These are phyloP conservation scores for Leishmania guyanensis DNA, from an alignment of 208 protist genomes.

Conservation along the genomic window DNA sequence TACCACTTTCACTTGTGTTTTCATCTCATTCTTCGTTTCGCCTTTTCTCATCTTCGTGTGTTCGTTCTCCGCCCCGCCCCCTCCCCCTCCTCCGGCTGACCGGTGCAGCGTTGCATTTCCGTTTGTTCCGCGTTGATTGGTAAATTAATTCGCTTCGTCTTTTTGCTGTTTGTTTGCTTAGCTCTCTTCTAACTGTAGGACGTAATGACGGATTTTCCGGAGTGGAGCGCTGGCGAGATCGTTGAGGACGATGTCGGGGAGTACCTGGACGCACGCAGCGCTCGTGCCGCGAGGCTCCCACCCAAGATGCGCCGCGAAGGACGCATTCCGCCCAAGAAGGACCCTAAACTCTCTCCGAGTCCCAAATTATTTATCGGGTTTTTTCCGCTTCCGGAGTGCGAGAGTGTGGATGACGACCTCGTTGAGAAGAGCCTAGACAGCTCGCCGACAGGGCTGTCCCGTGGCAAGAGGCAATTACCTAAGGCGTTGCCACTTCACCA, in stretches of 20 bases:
- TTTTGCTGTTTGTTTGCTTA: neutral
- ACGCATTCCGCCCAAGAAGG: constrained; percentile 5
- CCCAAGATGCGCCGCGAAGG: constrained; percentile 16
- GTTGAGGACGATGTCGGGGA: constrained; percentile 49
- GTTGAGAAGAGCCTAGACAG: constrained; percentile 5
- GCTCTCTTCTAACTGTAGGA: neutral
- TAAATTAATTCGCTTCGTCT: neutral
- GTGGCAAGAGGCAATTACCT: neutral
- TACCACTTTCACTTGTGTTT: neutral
- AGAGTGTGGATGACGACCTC: constrained; percentile 33
- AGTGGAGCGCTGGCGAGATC: constrained; percentile 40
- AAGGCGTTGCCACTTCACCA: neutral
- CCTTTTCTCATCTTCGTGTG: no score
- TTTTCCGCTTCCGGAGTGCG: constrained; percentile 20
- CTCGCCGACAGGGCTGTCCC: constrained; percentile 3
- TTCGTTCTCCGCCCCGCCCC: no score
- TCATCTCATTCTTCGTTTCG: neutral
- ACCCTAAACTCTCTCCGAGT: constrained; percentile 1
- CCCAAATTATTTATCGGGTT: constrained; percentile 20
- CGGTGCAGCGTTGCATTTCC: neutral
- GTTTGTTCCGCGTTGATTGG: neutral
- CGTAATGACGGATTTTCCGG: constrained; percentile 19
- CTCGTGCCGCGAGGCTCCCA: constrained; percentile 25
- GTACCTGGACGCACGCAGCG: constrained; percentile 26
- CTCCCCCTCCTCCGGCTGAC: no score